Conservation (phyloP, 169 alveolate genomes). For the Perkinsus marinus region DNA sequence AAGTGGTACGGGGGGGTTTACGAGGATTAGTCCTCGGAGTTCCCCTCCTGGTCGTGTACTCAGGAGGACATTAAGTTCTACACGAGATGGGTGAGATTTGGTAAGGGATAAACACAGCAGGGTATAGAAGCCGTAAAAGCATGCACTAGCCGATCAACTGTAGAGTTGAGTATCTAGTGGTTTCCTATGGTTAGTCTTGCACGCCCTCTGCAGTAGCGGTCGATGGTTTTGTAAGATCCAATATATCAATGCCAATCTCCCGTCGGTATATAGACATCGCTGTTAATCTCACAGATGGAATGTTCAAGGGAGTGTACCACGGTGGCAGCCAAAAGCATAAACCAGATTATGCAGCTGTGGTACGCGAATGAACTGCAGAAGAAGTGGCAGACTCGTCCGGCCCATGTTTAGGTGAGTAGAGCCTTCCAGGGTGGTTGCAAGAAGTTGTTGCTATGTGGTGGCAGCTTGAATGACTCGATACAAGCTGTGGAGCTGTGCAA, state of each 20-base stretch:
- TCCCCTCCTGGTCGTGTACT: background rate
- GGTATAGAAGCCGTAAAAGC: too few species aligned
- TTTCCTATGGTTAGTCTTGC: background rate
- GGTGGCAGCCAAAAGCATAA: constrained; percentile 65
- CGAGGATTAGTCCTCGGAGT: too few species aligned
- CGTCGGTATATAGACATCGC: constrained; percentile 75
- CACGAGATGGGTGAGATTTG: background rate
- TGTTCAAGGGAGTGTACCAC: constrained; percentile 80
- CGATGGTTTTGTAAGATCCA: background rate
- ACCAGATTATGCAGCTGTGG: constrained; percentile 66
- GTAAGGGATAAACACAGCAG: too few species aligned
- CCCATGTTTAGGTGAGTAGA: background rate
- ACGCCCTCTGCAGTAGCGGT: background rate
- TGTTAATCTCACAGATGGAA: constrained; percentile 79
- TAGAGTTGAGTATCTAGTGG: too few species aligned
- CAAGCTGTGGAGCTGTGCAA: background rate
- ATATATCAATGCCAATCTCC: background rate
- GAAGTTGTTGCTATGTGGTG: background rate
- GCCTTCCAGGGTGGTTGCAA: background rate
- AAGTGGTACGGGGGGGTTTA: too few species aligned
- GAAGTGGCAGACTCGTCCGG: too few species aligned
- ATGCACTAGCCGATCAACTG: too few species aligned
- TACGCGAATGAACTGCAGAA: too few species aligned
- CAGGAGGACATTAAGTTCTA: background rate
- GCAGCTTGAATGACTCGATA: background rate